Base-by-base conservation (phyloP, 108 stramenopile species). In the Cyclotella atomus region DNA sequence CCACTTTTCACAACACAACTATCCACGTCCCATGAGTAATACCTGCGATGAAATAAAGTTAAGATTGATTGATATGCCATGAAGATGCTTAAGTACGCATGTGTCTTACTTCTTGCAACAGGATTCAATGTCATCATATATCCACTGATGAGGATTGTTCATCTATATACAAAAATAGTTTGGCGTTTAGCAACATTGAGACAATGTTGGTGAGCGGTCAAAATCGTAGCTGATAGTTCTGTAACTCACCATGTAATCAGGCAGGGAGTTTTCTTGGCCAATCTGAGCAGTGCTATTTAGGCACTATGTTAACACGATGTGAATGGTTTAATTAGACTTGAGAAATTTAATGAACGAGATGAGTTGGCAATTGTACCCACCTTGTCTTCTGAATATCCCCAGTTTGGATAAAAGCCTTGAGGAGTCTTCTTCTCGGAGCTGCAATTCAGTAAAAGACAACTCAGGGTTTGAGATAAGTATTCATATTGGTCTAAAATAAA, bases 71-170 rank as follows among this genome's bases (percentile, higher is more conserved):
- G 4, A 9, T 4, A 49, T n/a, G n/a, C n/a, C 9, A 41, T 12
- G 6, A 17, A n/a, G 47, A n/a, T n/a, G 4, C 9, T 10, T 17
- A 10, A 10, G 47, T 4, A 49, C 4, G 4, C n/a, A 17, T 4
- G 10, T 17, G 9, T n/a, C 47, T 49, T 19, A 49, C 47, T 49
- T 49, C 47, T 49, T 10, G 47, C 47, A 49, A 19, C 47, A 49
- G 17, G 47, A 49, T 49, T 49, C 47, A 49, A 49, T 49, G n/a
- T 49, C 47, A 49, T 49, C 47, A 19, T 49, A 49, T 17, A 49
- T n/a, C 47, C 47, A 49, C 47, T 12, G 17, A 4, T 49, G 9
- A 17, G 47, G 47, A 49, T 49, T 49, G 4, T 12, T 19, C 47
- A 49, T 49, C 47, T 49, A 49, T 9, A 41, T 9, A 7, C 7